Conservation (phyloP, 2,329 filamentous ascomycete genomes). For the Pezicula carpinea region DNA sequence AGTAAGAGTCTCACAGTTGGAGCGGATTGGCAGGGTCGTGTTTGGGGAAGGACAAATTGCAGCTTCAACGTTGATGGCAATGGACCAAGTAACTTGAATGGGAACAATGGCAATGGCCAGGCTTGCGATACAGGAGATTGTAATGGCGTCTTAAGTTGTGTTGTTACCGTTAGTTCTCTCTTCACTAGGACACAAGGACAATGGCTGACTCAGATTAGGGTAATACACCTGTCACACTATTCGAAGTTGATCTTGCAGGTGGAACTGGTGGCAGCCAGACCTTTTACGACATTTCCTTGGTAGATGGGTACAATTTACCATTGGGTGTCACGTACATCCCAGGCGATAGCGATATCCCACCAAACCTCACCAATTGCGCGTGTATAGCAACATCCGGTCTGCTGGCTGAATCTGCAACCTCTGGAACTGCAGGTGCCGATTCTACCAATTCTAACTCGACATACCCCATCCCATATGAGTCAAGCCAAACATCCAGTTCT, state of each 20-base stretch:
- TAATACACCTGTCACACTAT: constrained; percentile 68
- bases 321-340: constrained; percentile 58
- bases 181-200: background rate
- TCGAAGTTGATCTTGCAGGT: constrained; percentile 73
- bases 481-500: constrained; percentile 48
- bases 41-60: constrained; percentile 84
- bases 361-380: constrained; percentile 70
- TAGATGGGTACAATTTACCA: constrained; percentile 80
- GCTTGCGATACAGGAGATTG: constrained; percentile 77
- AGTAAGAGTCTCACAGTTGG: constrained; percentile 61
- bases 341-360: constrained; percentile 61
- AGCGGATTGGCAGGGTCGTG: constrained; percentile 71
- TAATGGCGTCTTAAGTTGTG: constrained; percentile 63
- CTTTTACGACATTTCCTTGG: constrained; percentile 81
- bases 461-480: constrained; percentile 65
- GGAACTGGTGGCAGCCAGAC: constrained; percentile 56
- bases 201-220: constrained; percentile 44
- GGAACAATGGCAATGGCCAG: constrained; percentile 37
- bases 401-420: constrained; percentile 47
- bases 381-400: constrained; percentile 70
- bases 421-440: constrained; percentile 39
- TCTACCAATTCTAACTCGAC: constrained; percentile 62
- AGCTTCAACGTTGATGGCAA: constrained; percentile 64
- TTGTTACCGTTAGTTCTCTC: constrained; percentile 55
- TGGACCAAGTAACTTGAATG: constrained; percentile 37